These are phyloP conservation scores for Dothistroma pini DNA, from an alignment of 2,329 filamentous ascomycete genomes.

Conservation along the genomic window DNA sequence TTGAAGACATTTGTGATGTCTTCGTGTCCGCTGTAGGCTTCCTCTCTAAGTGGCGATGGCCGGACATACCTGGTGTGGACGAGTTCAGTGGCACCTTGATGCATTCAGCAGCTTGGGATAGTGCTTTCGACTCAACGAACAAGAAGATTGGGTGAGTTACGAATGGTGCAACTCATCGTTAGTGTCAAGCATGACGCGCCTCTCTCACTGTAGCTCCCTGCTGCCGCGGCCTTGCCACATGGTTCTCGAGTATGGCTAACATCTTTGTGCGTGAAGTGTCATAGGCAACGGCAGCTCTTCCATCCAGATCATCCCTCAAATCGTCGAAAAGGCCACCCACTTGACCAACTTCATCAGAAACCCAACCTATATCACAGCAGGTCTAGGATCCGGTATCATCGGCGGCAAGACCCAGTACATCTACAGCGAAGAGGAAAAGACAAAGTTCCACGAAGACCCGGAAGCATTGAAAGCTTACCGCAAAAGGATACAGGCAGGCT, in stretches of 20 bases:
- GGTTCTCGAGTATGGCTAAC: not conserved
- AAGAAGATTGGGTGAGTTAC: slow-evolving; percentile 36
- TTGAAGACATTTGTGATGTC: slow-evolving; percentile 34
- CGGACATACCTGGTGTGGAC: slow-evolving; percentile 40
- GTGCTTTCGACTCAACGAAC: slow-evolving; percentile 34
- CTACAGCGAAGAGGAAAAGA: slow-evolving; percentile 35
- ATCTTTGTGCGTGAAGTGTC: slow-evolving; percentile 20
- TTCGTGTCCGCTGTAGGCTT: slow-evolving; percentile 35
- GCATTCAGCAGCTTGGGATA: slow-evolving; percentile 43
- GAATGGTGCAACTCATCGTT: not conserved
- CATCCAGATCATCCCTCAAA: slow-evolving; percentile 43
- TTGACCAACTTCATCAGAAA: slow-evolving; percentile 35
- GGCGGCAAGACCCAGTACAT: slow-evolving; percentile 29
- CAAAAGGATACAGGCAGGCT: slow-evolving; percentile 34
- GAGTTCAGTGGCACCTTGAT: slow-evolving; percentile 43
- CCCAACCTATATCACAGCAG: slow-evolving; percentile 35
- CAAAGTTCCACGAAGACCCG: slow-evolving; percentile 31
- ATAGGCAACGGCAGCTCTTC: slow-evolving; percentile 42
- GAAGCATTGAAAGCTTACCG: slow-evolving; percentile 35
- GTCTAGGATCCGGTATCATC: slow-evolving; percentile 28
- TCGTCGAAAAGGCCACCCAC: slow-evolving; percentile 34
- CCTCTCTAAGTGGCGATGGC: slow-evolving; percentile 36
- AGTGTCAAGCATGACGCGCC: not conserved
- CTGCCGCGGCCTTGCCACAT: not conserved
- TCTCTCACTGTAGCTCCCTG: not conserved